A percentile compares a stretch with the other conserved stretches of the same genome.
Conservation (phyloP, 176 grass and related monocot species). For the Oryza meridionalis region DNA sequence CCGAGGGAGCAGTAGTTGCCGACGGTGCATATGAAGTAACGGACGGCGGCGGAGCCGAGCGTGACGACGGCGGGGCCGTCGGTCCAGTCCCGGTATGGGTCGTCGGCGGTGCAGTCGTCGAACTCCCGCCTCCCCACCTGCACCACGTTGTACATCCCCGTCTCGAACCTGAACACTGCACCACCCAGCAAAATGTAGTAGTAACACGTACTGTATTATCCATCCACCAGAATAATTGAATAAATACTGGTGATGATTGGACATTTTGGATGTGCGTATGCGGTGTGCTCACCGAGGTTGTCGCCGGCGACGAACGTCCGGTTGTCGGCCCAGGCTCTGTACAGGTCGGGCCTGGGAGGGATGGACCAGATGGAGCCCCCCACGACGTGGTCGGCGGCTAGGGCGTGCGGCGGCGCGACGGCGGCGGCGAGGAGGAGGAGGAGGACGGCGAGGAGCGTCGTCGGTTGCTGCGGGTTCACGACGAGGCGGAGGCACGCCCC, state of each 20-base stretch:
- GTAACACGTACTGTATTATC: not conserved
- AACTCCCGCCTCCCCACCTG: slow-evolving; percentile 51
- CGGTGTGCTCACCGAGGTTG: slow-evolving; percentile 30
- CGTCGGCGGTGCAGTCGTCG: slow-evolving; percentile 33
- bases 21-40: slow-evolving; percentile 56
- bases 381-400: slow-evolving; percentile 40
- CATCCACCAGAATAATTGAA: too few species aligned
- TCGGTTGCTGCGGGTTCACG: not conserved
- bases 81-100: slow-evolving; percentile 29
- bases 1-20: slow-evolving; percentile 62
- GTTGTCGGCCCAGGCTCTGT: slow-evolving; percentile 53
- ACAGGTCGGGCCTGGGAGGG: slow-evolving; percentile 41
- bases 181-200: not conserved
- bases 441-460: not conserved
- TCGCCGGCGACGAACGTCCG: slow-evolving; percentile 45
- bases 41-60: slow-evolving; percentile 26
- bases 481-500: not conserved
- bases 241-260: too few species aligned
- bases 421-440: not conserved
- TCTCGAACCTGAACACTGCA: slow-evolving; percentile 58
- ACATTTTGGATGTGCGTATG: not conserved
- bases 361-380: slow-evolving; percentile 61
- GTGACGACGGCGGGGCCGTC: slow-evolving; percentile 29
- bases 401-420: not conserved
- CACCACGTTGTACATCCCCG: slow-evolving; percentile 61